These are phyloP conservation scores for Phytophthora lateralis DNA, from an alignment of 352 stramenopile species.

Conservation along the genomic window DNA sequence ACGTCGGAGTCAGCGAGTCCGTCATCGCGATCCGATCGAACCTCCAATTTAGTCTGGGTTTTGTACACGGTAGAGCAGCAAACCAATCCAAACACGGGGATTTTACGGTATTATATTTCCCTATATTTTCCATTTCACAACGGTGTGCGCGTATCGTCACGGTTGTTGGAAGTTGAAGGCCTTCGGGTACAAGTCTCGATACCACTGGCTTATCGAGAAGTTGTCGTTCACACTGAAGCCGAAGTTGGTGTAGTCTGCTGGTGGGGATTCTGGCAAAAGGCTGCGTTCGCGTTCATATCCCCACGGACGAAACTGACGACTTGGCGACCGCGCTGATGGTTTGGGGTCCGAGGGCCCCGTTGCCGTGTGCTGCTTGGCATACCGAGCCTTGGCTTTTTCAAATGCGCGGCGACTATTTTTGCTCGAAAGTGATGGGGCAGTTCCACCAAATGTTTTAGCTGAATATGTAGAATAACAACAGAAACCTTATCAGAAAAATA, in stretches of 20 bases:
- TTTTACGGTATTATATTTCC: too few species aligned
- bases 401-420: constrained; percentile 2
- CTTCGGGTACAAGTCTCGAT: constrained; percentile 35
- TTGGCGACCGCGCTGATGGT: constrained; percentile 16
- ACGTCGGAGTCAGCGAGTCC: constrained; percentile 21
- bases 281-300: constrained; percentile 4
- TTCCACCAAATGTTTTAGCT: not conserved
- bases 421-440: constrained; percentile 4
- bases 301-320: constrained; percentile 11
- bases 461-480: constrained; percentile 2
- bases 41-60: too few species aligned
- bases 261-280: not conserved
- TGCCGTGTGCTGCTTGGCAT: not conserved
- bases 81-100: too few species aligned
- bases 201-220: constrained; percentile 41
- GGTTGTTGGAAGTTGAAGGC: constrained; percentile 1
- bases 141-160: too few species aligned
- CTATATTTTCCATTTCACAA: too few species aligned
- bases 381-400: constrained; percentile 14
- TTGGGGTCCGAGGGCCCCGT: not conserved
- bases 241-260: constrained; percentile 14
- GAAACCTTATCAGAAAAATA: constrained; percentile 1
- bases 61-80: too few species aligned
- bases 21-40: constrained; percentile 15
- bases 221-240: constrained; percentile 38